Conservation (phyloP, 2,329 filamentous ascomycete genomes). For the Exophiala bonariae region DNA sequence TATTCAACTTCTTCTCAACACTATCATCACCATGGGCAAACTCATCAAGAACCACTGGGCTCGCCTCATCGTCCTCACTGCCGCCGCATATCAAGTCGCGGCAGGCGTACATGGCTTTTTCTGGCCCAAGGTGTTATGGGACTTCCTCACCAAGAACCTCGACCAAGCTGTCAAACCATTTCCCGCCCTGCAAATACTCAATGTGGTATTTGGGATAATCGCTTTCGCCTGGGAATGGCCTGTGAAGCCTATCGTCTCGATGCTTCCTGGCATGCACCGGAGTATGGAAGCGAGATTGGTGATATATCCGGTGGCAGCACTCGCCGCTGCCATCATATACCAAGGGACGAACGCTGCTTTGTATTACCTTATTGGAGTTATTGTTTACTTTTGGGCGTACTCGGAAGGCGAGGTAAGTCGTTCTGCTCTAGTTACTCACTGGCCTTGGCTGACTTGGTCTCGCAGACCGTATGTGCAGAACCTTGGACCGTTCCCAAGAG, state of each 20-base stretch:
- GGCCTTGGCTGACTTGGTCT: constrained; percentile 19
- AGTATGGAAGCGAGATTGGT: constrained; percentile 85
- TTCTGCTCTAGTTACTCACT: constrained; percentile 7
- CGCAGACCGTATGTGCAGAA: constrained; percentile 65
- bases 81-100: constrained; percentile 78
- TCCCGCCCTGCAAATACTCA: constrained; percentile 87
- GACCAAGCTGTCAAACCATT: constrained; percentile 82
- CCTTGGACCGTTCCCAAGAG: constrained; percentile 70
- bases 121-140: constrained; percentile 99
- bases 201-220: constrained; percentile 76
- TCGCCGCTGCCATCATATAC: constrained; percentile 78
- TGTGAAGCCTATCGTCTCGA: constrained; percentile 52
- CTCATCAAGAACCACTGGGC: constrained; percentile 99
- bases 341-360: constrained; percentile 89
- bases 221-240: constrained; percentile 92
- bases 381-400: constrained; percentile 94
- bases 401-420: constrained; percentile 88
- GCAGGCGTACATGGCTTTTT: constrained; percentile 86
- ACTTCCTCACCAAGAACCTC: constrained; percentile 88
- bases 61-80: constrained; percentile 85
- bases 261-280: constrained; percentile 78
- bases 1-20: not conserved
- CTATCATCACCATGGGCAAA: constrained; percentile 71
- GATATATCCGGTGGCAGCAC: constrained; percentile 73
- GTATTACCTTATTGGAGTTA: constrained; percentile 85